These are phyloP conservation scores for Cetraspora pellucida DNA, from an alignment of 192 early-diverging fungal genomes.

Conservation along the genomic window DNA sequence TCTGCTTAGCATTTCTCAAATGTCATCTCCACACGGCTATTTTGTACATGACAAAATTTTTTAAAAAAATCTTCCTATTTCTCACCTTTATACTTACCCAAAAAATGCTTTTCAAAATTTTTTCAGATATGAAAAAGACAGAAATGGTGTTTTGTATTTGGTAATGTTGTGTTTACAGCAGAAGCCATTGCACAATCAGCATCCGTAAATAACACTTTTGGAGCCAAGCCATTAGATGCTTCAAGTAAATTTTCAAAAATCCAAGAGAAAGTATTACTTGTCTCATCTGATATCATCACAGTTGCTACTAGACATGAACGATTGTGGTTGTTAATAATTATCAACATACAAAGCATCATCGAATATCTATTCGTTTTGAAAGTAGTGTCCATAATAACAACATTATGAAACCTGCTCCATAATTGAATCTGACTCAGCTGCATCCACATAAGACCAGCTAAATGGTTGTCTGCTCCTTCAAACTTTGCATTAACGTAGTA, in stretches of 20 bases:
- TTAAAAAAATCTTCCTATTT: background rate
- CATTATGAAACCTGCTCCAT: background rate
- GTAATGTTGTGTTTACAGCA: background rate
- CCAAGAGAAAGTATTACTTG: background rate
- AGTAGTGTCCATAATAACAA: background rate
- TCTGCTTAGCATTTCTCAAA: background rate
- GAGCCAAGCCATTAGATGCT: background rate
- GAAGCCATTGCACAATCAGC: background rate
- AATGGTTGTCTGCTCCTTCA: background rate
- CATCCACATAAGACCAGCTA: background rate
- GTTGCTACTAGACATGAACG: background rate
- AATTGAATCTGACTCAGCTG: background rate
- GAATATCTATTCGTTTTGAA: background rate
- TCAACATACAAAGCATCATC: background rate
- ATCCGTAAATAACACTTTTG: background rate
- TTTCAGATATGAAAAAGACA: conserved; percentile 1
- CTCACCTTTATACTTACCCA: background rate
- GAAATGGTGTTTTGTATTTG: conserved; percentile 2
- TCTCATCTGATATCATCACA: background rate
- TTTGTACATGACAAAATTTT: conserved; percentile 1
- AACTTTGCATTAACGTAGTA: background rate
- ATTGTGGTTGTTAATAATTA: background rate
- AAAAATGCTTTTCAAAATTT: conserved; percentile 3
- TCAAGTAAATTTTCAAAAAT: background rate
- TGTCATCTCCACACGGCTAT: background rate